Percentiles rank a stretch among this genome's conserved stretches.
phyloP scores from a whole-genome alignment of 345 rosid species.

The Linum usitatissimum region DNA sequence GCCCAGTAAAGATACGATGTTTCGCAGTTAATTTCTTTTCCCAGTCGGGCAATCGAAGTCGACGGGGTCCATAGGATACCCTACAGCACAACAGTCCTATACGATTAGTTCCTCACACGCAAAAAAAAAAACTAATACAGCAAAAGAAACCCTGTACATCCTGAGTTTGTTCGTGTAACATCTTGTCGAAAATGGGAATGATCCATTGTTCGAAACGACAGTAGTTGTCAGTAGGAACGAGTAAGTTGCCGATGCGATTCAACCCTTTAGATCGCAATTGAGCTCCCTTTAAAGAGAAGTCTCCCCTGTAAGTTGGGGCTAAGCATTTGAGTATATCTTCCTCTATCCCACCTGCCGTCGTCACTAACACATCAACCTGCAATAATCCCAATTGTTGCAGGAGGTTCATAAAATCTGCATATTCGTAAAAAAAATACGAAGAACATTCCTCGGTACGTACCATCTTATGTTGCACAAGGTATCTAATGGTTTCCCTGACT shows the following conservation, averaged over 20 bases:
- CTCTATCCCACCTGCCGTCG: constrained; percentile 93
- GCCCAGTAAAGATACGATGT: constrained; percentile 94
- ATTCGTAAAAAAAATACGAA: too few species aligned
- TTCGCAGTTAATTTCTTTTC: constrained; percentile 76
- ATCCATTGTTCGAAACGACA: constrained; percentile 98
- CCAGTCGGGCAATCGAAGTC: constrained; percentile 60
- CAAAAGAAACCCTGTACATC: constrained; percentile 43
- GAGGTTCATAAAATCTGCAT: too few species aligned
- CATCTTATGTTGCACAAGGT: constrained; percentile 82
- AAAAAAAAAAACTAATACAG: background rate
- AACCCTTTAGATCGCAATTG: constrained; percentile 67
- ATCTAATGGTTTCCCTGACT: constrained; percentile 67
- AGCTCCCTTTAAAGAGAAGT: constrained; percentile 72
- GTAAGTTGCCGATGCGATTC: constrained; percentile 83
- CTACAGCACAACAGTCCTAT: constrained; percentile 23
- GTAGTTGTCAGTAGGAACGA: constrained; percentile 89
- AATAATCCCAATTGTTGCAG: constrained; percentile 4
- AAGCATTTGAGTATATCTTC: constrained; percentile 96
- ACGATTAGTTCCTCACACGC: background rate
- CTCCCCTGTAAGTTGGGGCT: constrained; percentile 86
- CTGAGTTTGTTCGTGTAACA: constrained; percentile 83
- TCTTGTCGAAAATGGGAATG: constrained; percentile 73
- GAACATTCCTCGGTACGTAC: constrained; percentile 27
- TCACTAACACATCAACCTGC: constrained; percentile 90
- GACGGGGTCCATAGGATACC: constrained; percentile 81